Percentiles rank a stretch among this genome's conserved stretches.
Conservation (phyloP, 441 rosid genomes). For the Francoa sonchifolia region DNA sequence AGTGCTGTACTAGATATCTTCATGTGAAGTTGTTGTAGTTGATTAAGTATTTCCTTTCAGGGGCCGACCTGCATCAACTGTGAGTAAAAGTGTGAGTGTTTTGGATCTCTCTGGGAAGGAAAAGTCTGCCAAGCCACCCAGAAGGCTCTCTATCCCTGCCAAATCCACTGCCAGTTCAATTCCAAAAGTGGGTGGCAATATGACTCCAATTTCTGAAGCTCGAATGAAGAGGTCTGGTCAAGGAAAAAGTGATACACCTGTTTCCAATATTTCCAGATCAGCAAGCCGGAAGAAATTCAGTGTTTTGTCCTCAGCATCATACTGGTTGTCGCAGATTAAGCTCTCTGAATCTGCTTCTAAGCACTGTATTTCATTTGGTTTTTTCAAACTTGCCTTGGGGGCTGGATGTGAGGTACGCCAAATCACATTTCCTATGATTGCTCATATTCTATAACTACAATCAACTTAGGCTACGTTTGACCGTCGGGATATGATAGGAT, state of each 20-base stretch:
- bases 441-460: too few species aligned
- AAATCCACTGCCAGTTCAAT: conserved; percentile 30
- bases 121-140: conserved; percentile 62
- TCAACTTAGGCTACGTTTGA: too few species aligned
- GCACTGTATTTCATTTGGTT: conserved; percentile 69
- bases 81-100: conserved; percentile 62
- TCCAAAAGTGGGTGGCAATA: conserved; percentile 20
- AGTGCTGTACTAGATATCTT: background rate
- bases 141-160: conserved; percentile 67
- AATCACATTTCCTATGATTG: too few species aligned
- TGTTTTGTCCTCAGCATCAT: conserved; percentile 40
- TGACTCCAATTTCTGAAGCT: conserved; percentile 49
- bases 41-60: conserved; percentile 16
- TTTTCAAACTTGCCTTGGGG: conserved; percentile 75
- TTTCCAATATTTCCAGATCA: conserved; percentile 36
- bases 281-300: conserved; percentile 38
- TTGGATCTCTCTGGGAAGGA: conserved; percentile 61
- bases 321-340: conserved; percentile 77
- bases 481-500: too few species aligned
- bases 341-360: conserved; percentile 60
- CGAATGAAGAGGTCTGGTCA: conserved; percentile 32
- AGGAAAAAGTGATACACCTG: conserved; percentile 41
- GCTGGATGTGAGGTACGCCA: conserved; percentile 71
- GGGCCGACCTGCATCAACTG: conserved; percentile 33
- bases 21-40: background rate